Conservation (phyloP, 352 stramenopile genomes). For the Globisporangium cystogenes region DNA sequence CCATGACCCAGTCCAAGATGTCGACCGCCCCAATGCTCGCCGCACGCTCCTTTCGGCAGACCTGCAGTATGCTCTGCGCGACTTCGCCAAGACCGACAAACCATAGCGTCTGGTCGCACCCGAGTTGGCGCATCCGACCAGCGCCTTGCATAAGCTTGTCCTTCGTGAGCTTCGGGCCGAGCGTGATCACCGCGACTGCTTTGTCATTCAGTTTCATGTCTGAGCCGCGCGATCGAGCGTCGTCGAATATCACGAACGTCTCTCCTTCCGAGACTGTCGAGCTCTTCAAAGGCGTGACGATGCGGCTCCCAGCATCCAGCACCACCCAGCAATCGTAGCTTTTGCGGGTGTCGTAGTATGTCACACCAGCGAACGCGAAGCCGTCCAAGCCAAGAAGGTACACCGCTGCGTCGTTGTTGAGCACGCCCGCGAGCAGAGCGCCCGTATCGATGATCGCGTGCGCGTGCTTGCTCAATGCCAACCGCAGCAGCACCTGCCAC, state of each 20-base stretch:
- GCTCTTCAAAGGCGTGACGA: conserved; percentile 40
- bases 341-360: conserved; percentile 70
- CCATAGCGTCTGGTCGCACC: conserved; percentile 57
- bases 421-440: conserved; percentile 66
- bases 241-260: conserved; percentile 90
- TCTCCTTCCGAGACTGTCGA: conserved; percentile 75
- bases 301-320: conserved; percentile 42
- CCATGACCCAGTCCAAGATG: conserved; percentile 85
- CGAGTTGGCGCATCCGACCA: conserved; percentile 80
- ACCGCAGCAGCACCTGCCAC: conserved; percentile 43
- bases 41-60: conserved; percentile 4
- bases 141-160: conserved; percentile 93
- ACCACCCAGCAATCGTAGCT: conserved; percentile 73
- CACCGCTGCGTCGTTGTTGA: conserved; percentile 39
- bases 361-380: conserved; percentile 52
- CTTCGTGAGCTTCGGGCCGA: conserved; percentile 84
- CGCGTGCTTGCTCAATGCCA: conserved; percentile 28
- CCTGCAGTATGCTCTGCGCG: conserved; percentile 30
- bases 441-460: conserved; percentile 85
- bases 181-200: conserved; percentile 71
- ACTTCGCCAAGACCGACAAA: conserved; percentile 71
- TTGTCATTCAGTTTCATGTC: conserved; percentile 84
- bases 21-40: conserved; percentile 22
- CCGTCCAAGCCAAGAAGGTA: conserved; percentile 29
- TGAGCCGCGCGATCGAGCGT: conserved; percentile 79